Evolutionary conservation across 2,329 filamentous ascomycete species (phyloP).

Genomic region (Pseudohalonectria lignicola): DNA sequence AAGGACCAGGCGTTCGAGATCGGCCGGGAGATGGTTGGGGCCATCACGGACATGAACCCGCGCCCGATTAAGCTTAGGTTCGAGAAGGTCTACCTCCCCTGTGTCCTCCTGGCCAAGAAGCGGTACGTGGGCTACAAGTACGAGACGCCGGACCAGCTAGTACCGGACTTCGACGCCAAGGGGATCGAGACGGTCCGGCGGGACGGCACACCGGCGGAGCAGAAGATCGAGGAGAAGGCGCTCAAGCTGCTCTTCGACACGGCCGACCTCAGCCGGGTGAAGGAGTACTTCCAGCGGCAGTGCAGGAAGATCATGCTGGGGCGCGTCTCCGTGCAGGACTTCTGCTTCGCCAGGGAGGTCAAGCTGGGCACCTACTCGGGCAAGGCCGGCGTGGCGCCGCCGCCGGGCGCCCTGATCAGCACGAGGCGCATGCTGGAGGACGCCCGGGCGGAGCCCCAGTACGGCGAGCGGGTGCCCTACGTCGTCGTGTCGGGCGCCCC

Average conservation of each 20-base stretch:
- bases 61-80: conserved; percentile 92
- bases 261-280: conserved; percentile 78
- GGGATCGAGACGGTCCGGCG: conserved; percentile 95
- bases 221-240: conserved; percentile 91
- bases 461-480: conserved; percentile 90
- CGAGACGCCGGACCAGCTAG: conserved; percentile 61
- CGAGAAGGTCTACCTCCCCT: conserved; percentile 96
- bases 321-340: conserved; percentile 82
- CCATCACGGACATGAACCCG: conserved; percentile 82
- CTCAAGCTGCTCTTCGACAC: conserved; percentile 85
- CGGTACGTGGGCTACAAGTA: conserved; percentile 98
- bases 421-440: conserved; percentile 80
- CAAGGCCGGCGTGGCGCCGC: conserved; percentile 46
- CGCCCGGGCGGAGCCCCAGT: conserved; percentile 78
- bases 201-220: conserved; percentile 88
- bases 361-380: conserved; percentile 81
- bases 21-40: conserved; percentile 81
- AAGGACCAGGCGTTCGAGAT: conserved; percentile 84
- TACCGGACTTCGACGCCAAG: conserved; percentile 92
- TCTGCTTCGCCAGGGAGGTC: conserved; percentile 90
- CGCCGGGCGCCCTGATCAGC: conserved; percentile 81
- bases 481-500: conserved; percentile 86
- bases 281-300: conserved; percentile 79
- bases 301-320: conserved; percentile 89
- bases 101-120: conserved; percentile 89